phyloP scores from a whole-genome alignment of 2,329 filamentous ascomycete genomes.

The Trichoderma sp. region DNA sequence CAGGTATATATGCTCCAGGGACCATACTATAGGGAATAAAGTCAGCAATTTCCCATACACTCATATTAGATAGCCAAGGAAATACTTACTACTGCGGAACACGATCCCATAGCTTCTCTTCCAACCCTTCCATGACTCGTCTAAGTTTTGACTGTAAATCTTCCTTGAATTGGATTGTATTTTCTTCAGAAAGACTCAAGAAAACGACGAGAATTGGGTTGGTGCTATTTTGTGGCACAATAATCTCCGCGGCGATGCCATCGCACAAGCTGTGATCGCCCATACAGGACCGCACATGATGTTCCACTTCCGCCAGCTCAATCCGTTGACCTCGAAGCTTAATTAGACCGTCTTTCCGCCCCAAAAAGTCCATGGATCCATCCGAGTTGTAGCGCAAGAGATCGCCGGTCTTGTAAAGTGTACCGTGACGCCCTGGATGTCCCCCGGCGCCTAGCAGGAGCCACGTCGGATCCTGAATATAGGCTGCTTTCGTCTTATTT shows the following conservation, averaged over 20 bases:
- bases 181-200: background rate
- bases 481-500: constrained; percentile 5
- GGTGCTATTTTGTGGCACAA: constrained; percentile 4
- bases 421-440: background rate
- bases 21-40: constrained; percentile 6
- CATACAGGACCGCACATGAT: constrained; percentile 8
- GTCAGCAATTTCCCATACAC: background rate
- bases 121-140: constrained; percentile 6
- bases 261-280: background rate
- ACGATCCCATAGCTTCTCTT: constrained; percentile 6
- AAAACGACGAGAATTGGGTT: constrained; percentile 15
- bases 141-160: background rate
- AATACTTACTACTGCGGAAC: constrained; percentile 15
- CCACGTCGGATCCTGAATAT: constrained; percentile 21
- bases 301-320: constrained; percentile 13
- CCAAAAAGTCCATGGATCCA: constrained; percentile 10
- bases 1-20: constrained; percentile 9
- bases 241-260: constrained; percentile 12
- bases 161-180: background rate
- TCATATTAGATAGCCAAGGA: background rate
- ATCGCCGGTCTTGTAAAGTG: constrained; percentile 16
- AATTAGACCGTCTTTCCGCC: constrained; percentile 3
- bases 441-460: background rate
- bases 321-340: constrained; percentile 18
- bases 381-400: constrained; percentile 15